Evolutionary conservation across 1,139 yeast species (phyloP), one percentile per base, ranked within the genome.

Genomic region (Kluyveromyces marxianus): DNA sequence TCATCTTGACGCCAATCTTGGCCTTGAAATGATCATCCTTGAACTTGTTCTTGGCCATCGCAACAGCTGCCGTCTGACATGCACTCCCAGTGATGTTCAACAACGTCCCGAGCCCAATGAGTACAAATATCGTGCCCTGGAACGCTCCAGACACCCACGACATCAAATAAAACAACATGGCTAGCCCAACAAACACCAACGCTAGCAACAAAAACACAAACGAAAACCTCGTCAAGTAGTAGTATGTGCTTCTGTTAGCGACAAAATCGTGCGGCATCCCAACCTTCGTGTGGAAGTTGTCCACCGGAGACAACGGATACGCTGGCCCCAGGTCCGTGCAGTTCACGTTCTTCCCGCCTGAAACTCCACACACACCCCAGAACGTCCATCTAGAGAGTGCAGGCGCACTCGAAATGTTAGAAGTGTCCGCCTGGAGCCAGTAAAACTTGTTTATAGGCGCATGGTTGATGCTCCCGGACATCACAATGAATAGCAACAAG

Each of bases 401-500:
- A 34, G 75, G 72, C n/a, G 89, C 87, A 48, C 70, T 69, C 7
- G 72, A 52, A 47, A 83, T 79, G 44, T 61, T 61, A 1, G 77
- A 65, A 44, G 92, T 83, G 60, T 83, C 82, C 44, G 83, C 92
- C 62, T 76, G 70, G 41, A 84, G 60, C 89, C 89, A 82, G 68
- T 80, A 84, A 56, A 83, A 82, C 44, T 67, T 68, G 65, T 81
- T 70, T 58, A 84, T 73, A 35, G 92, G 90, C 69, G 67, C 74
- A 51, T 71, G 69, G 54, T 73, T 64, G 42, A 81, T 70, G 4
- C 86, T 71, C 44, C 94, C 94, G 2, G 88, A 79, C 54, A 84
- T 72, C 37, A 83, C 73, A 42, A 79, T 72, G 53, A 84, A 75
- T 34, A 83, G 65, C 50, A 83, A 69, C 54, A 83, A 68, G 52